Base-by-base conservation (phyloP, 108 stramenopile genomes). In the Nitzschia sp. region DNA sequence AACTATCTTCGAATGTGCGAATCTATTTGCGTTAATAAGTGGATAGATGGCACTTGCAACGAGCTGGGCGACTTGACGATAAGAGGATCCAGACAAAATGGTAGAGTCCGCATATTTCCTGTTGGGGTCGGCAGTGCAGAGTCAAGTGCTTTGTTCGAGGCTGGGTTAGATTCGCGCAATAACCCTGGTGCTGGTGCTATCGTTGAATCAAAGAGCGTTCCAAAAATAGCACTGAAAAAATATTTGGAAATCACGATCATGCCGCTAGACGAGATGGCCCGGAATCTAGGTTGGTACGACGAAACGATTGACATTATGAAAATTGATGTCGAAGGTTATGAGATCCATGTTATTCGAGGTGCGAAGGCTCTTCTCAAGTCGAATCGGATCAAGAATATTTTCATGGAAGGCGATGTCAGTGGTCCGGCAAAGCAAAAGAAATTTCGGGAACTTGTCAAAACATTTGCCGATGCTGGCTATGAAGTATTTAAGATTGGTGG, bases 251-350 rank as follows among this genome's bases (percentile, higher is more conserved):
- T 70, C 23, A 13, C 19, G 13, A 30, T 70, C 8, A 42, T 70
- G 19, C 27, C 42, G 31, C 59, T 70, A 2, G 69, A 70, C 27
- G 45, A 45, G 6, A n/a, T 70, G 17, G 59, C 59, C 13, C 23
- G n/a, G 15, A n/a, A 54, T 3, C 25, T 23, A 2, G 59, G 69
- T 3, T 70, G 69, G 69, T 32, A 34, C 30, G 65, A 66, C 15
- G 51, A 74, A 6, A 55, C 21, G 11, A 76, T 70, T 28, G 28
- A 54, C 33, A 54, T 76, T 56, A 59, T 70, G 49, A 77, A 77
- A 31, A 24, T 77, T 29, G 76, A 77, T 38, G 76, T 77, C 27
- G 76, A 77, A 72, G 76, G 76, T 21, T 59, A 46, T 17, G 76
- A 77, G 30, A 29, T 26, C 8, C 56, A 66, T 28, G 71, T 77